Percentiles rank a stretch among this genome's conserved stretches.
Evolutionary conservation across 345 rosid species (phyloP).

Genomic region (Populus davidiana): DNA sequence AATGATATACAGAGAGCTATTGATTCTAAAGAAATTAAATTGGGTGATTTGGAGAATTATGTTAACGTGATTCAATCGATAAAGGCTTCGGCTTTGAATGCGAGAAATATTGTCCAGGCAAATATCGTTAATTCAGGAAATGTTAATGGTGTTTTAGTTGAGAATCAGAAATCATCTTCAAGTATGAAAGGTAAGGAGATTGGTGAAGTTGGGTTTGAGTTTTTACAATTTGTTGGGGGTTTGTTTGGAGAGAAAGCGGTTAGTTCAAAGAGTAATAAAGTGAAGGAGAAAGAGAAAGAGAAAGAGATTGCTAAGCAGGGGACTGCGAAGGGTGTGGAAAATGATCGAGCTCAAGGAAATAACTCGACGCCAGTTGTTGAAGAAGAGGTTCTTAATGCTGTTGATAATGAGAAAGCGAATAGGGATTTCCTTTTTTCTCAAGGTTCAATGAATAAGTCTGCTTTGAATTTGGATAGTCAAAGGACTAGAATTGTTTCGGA

Average conservation of each 20-base stretch:
- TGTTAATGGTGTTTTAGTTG: slow-evolving; percentile 17
- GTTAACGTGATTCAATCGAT: slow-evolving; percentile 42
- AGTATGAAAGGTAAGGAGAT: slow-evolving; percentile 37
- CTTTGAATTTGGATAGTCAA: slow-evolving; percentile 24
- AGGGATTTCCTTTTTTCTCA: slow-evolving; percentile 13
- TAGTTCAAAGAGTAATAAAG: slow-evolving; percentile 34
- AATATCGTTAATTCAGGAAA: slow-evolving; percentile 26
- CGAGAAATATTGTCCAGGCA: slow-evolving; percentile 33
- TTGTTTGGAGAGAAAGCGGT: slow-evolving; percentile 37
- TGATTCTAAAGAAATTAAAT: slow-evolving; percentile 38
- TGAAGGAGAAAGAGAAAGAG: slow-evolving; percentile 30
- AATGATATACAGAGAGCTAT: slow-evolving; percentile 42
- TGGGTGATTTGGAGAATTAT: slow-evolving; percentile 43
- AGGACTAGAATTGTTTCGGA: slow-evolving; percentile 16
- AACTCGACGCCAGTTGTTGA: slow-evolving; percentile 16
- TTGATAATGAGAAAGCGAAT: slow-evolving; percentile 10
- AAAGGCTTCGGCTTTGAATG: slow-evolving; percentile 33
- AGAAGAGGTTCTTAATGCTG: slow-evolving; percentile 11
- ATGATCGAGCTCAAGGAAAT: slow-evolving; percentile 31
- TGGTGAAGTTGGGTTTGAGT: slow-evolving; percentile 34
- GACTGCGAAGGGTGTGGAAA: slow-evolving; percentile 9
- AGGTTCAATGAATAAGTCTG: slow-evolving; percentile 21
- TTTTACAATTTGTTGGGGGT: slow-evolving; percentile 35
- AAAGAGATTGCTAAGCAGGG: slow-evolving; percentile 38
- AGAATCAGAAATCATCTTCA: slow-evolving; percentile 32